Evolutionary conservation across 2,329 filamentous ascomycete species (phyloP), one percentile per base, ranked within the genome.

Genomic region (Penicillium expansum): DNA sequence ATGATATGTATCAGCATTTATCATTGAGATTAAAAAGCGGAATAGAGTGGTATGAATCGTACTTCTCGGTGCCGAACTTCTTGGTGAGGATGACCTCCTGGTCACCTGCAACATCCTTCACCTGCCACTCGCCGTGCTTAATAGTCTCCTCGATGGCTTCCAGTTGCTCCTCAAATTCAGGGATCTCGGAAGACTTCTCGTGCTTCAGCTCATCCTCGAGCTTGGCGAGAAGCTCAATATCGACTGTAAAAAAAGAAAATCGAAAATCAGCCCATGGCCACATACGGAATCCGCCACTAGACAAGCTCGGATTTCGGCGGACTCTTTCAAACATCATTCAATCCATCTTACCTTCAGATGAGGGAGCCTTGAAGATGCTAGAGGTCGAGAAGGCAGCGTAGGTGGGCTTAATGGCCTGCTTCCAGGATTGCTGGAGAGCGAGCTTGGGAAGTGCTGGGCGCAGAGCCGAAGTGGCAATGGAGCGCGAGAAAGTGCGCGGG

Each of bases 71-170:
- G 69, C 89, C 90, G 70, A 90, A 93, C 63, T 84, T 88, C 70
- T 92, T 89, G 59, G 86, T 89, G 64, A 99, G 83, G 69, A 89
- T 82, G 65, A 99, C 90, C 67, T 96, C 91, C 79, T 97, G 90
- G 75, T 91, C 84, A 61, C 94, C 94, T 29, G 88, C 82, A 32
- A 82, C 85, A 76, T 99, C 94, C 69, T 90, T 81, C 60, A 87
- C 74, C 79, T 93, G 82, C 76, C 92, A 99, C 39, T 88, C 84
- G 71, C 88, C 87, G 79, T 91, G 93, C 71, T 93, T 86, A 47
- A 97, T 78, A 78, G 94, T 97, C 73, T 94, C 90, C 78, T 92
- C 88, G 77, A 95, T 97, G 74, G 94, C 90, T 78, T 91, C 88
- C 75, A 97, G 84, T 74, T 87, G 90, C 62, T 86, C 82, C 39